Conservation (phyloP, 129 eudicot species). For the Deinandra increscens region DNA sequence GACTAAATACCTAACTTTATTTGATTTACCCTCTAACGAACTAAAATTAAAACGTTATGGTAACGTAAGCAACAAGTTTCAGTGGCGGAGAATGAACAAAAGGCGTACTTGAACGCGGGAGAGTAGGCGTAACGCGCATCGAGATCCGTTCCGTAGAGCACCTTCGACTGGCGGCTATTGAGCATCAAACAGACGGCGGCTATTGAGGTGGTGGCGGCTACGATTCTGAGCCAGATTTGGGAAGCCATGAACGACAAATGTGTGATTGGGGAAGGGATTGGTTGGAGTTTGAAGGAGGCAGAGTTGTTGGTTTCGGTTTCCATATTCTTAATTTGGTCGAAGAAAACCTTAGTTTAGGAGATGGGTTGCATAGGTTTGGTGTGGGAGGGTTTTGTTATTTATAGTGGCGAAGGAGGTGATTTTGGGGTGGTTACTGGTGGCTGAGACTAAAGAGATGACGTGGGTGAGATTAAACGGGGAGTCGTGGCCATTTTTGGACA, state of each 20-base stretch:
- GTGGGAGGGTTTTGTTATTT: background rate
- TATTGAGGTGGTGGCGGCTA: conserved; percentile 41
- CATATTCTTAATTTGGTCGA: conserved; percentile 19
- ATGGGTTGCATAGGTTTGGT: conserved; percentile 3
- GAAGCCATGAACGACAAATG: conserved; percentile 33
- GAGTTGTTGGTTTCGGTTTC: conserved; percentile 23
- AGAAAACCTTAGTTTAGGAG: too few relatives aligned
- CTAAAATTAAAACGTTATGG: background rate
- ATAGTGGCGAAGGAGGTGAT: background rate
- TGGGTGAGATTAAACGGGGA: conserved; percentile 19
- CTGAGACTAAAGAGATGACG: conserved; percentile 10
- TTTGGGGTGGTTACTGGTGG: conserved; percentile 8
- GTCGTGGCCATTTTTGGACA: conserved; percentile 3
- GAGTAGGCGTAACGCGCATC: conserved; percentile 69
- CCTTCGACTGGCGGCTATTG: conserved; percentile 45
- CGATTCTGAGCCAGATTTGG: conserved; percentile 44
- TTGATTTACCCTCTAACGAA: too few relatives aligned
- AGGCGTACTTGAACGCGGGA: conserved; percentile 58
- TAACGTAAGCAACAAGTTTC: background rate
- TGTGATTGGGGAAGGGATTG: conserved; percentile 26
- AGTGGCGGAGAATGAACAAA: background rate
- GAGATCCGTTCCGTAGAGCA: conserved; percentile 39
- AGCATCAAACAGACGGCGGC: conserved; percentile 52
- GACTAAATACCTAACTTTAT: too few relatives aligned
- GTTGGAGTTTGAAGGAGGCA: conserved; percentile 11